Evolutionary conservation across 306 rosid species (phyloP).

Genomic region (Betula pendula): DNA sequence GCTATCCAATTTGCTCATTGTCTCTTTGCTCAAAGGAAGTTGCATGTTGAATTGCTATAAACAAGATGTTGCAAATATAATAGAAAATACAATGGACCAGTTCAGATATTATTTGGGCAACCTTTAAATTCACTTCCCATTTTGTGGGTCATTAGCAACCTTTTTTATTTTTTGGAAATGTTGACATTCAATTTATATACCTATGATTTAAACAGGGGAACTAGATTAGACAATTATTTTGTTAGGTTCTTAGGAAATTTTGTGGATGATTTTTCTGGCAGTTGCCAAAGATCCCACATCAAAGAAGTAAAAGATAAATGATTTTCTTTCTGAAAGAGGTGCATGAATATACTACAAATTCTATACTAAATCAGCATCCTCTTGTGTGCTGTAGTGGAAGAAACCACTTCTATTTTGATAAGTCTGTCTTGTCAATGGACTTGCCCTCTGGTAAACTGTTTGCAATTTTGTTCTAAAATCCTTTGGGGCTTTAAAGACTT

Average conservation of each 20-base stretch:
- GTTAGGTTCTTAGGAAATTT: background rate
- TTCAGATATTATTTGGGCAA: conserved; percentile 2
- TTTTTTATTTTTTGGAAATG: background rate
- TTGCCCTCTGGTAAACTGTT: background rate
- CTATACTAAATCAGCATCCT: background rate
- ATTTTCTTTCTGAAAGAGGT: no score
- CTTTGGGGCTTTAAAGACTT: background rate
- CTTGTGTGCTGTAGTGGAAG: background rate
- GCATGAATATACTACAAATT: no score
- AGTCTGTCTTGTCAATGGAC: background rate
- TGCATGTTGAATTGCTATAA: background rate
- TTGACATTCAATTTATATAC: background rate
- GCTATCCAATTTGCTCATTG: conserved; percentile 30
- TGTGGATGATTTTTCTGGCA: background rate
- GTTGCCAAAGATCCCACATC: no score
- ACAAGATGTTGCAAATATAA: no score
- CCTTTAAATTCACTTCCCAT: background rate
- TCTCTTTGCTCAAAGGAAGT: conserved; percentile 21
- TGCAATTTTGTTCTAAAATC: background rate
- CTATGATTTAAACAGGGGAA: background rate
- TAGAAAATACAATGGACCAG: background rate
- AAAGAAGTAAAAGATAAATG: no score
- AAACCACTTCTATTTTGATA: background rate
- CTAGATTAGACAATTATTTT: background rate
- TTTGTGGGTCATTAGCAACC: background rate